Base-by-base conservation (phyloP, 345 rosid species). In the Murraya koenigii region DNA sequence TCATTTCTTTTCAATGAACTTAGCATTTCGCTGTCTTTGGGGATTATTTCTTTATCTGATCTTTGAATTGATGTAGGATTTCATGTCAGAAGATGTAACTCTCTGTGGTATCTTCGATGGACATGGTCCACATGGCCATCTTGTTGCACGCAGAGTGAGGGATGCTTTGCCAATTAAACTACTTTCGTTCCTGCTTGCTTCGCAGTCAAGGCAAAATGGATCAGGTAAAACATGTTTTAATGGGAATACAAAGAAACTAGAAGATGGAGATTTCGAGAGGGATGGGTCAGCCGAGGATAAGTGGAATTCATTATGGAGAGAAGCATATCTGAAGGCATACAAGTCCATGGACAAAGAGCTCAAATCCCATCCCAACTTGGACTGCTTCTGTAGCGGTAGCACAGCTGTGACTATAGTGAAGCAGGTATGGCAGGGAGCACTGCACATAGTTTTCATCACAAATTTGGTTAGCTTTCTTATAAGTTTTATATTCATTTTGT, bases 61-160 rank as follows among this genome's bases (percentile, higher is more conserved):
- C 66, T 80, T 81, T 74, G 71, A 72, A 65, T 49, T 26, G 79
- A 26, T 87, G 66, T 80, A 96, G 99, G 99, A 96, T 83, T 97
- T 93, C 88, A 78, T 92, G 88, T 79, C 88, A n/a, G 93, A 93
- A 80, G 98, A 94, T 82, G 90, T 88, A 82, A 97, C 90, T 6
- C 94, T 97, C 74, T 94, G 97, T 63, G 99, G 99, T 33, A 90
- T 97, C 39, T 97, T 97, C 78, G 99, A 97, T 86, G 99, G 99
- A 79, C 99, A 97, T 80, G 99, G 99, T 71, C 99, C 99, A 52
- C 91, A 93, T 72, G 99, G 99, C 60, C 99, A 97, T 89, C 97
- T 90, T 65, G 99, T 97, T 77, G 92, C 99, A 35, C 94, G 93
- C 79, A 96, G 90, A 87, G 99, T 96, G 75, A 93, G 97, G 87